Evolutionary conservation across 1,139 yeast species (phyloP).

Genomic region (Pichia sp.): DNA sequence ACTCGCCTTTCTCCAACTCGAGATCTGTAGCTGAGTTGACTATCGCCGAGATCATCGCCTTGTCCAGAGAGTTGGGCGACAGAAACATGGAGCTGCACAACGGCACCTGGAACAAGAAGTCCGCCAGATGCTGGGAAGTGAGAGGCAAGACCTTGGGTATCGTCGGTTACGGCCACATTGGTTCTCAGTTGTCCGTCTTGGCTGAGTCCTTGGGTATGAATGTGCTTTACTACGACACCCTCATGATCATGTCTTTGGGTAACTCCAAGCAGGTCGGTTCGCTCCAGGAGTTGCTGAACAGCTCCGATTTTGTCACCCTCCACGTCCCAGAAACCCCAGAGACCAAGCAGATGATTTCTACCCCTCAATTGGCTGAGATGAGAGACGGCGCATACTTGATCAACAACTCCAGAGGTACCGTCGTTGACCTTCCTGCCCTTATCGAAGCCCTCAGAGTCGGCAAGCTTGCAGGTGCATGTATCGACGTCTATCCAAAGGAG

Average conservation of each 20-base stretch:
- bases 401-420: constrained; percentile 97
- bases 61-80: constrained; percentile 96
- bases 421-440: constrained; percentile 91
- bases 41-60: constrained; percentile 87
- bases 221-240: constrained; percentile 86
- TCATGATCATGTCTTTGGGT: constrained; percentile 95
- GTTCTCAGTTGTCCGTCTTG: constrained; percentile 90
- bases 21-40: constrained; percentile 98
- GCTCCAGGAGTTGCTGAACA: constrained; percentile 72
- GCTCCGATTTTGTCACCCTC: constrained; percentile 83
- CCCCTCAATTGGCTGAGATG: constrained; percentile 94
- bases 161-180: constrained; percentile 97
- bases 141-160: constrained; percentile 98
- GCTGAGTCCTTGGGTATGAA: constrained; percentile 99
- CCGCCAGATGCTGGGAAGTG: constrained; percentile 96
- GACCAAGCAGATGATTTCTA: constrained; percentile 82
- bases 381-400: constrained; percentile 91
- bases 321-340: constrained; percentile 96
- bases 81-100: constrained; percentile 94
- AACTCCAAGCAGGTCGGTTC: constrained; percentile 90
- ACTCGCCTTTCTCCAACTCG: constrained; percentile 97
- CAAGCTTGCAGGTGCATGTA: constrained; percentile 94
- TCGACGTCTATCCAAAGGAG: constrained; percentile 95
- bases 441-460: constrained; percentile 89
- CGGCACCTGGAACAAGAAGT: constrained; percentile 97